Base-by-base conservation (phyloP, 2,329 filamentous ascomycete species). In the Cladosporium cucumerinum region DNA sequence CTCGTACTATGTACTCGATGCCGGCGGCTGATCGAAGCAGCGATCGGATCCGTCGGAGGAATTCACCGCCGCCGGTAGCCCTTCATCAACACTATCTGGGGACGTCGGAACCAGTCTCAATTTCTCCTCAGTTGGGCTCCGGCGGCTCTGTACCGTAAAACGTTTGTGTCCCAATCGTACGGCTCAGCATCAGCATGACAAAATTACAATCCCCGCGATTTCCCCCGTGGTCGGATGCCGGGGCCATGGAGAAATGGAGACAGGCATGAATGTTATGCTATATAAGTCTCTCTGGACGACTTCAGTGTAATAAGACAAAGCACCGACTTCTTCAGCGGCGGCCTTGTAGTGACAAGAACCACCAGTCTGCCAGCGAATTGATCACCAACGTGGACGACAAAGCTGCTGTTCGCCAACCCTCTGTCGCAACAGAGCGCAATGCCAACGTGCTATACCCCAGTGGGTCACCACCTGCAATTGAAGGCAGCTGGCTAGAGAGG, bases 401-500 rank as follows among this genome's bases (percentile, higher is more conserved):
- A 39, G n/a, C 16, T 32, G 18, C 54, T 49, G 51, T 34, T 7
- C 39, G 49, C 11, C 52, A 57, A 26, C 43, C 61, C 3, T 30
- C 36, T n/a, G 54, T 57, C 12, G 66, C 68, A 11, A 66, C 65
- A 7, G 67, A 60, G 10, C 67, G 67, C 36, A 69, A 66, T 65
- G 70, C 65, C 14, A 67, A 67, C 26, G 67, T 73, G 48, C 64
- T 66, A 39, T 66, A 71, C 57, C 12, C 46, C 43, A 55, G 30
- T 43, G 57, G 61, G 8, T 10, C 52, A 3, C 18, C 32, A 3
- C 21, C 23, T 2, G 62, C 23, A 11, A 25, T 11, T 18, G 18
- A 51, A 23, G 43, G 36, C 25, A 67, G 71, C 43, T 77, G 75
- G 75, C 65, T 78, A 25, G 76, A 78, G 69, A 73, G 57, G 16